Evolutionary conservation across 164 flowering plant species (phyloP), one percentile per base, ranked within the genome.

Genomic region (Macadamia integrifolia): DNA sequence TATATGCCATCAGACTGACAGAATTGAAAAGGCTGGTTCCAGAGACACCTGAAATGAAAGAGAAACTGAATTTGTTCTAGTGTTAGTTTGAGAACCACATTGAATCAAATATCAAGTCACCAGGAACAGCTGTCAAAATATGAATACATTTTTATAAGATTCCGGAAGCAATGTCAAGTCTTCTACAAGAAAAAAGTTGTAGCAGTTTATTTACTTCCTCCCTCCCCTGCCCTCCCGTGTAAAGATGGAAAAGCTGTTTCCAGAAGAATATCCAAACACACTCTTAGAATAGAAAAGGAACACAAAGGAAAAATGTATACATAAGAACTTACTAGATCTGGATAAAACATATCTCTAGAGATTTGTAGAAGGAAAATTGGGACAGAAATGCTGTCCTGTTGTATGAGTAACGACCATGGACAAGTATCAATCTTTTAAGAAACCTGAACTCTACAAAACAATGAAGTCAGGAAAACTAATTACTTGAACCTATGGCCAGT

Each of bases 341-440:
- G 75, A 94, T 92, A 80, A 94, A 94, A 75, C 99, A 94, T 71
- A 94, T 79, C 73, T 92, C 44, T n/a, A 94, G 73, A 35, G 99
- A 94, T 75, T 94, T 94, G 74, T 94, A 94, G 72, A 94, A 94
- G 35, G 92, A 94, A 80, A 92, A 94, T 69, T 94, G 99, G 23
- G 99, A 89, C 58, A 94, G 79, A 71, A 94, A 94, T 67, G 99
- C 97, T 69, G 99, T 94, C 3, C 98, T 93, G 78, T 94, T 94
- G 84, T 94, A 94, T 40, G 99, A 94, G 81, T 94, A 90, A 40
- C 98, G 89, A 60, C 99, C 99, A 80, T 94, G 99, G 66, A 94
- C 96, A 73, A 94, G 98, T 73, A 94, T 92, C 80, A 94, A 79
- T 76, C 98, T 87, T 76, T 87, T 89, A 74, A 94, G 80, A 78